Conservation (phyloP, 176 grass and related monocot genomes). For the Hordeum marinum region DNA sequence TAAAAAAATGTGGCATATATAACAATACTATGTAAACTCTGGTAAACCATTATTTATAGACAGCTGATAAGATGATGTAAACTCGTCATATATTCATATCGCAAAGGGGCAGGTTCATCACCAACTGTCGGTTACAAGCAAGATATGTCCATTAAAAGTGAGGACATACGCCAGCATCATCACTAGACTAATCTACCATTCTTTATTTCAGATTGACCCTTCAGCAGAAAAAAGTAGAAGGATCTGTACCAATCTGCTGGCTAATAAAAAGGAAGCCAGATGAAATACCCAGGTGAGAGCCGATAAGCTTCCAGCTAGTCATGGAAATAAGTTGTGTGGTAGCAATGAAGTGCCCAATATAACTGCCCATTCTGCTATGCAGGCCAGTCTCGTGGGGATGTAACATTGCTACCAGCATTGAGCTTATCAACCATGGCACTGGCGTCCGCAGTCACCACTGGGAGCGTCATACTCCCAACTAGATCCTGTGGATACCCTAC, state of each 20-base stretch:
- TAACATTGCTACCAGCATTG: slow-evolving; percentile 55
- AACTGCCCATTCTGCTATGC: slow-evolving; percentile 21
- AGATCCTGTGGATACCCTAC: slow-evolving; percentile 77
- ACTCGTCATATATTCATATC: slow-evolving; percentile 43
- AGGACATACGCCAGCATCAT: slow-evolving; percentile 45
- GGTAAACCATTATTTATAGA: not conserved
- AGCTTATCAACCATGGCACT: slow-evolving; percentile 61
- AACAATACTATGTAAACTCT: not conserved
- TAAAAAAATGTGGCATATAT: not conserved
- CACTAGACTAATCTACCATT: slow-evolving; percentile 41
- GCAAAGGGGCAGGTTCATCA: slow-evolving; percentile 25
- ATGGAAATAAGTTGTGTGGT: not conserved
- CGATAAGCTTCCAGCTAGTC: slow-evolving; percentile 20
- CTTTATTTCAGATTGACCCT: slow-evolving; percentile 58
- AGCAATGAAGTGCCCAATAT: not conserved
- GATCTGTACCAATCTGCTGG: slow-evolving; percentile 32
- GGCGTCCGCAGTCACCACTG: slow-evolving; percentile 44
- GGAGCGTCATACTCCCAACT: slow-evolving; percentile 26
- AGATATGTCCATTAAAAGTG: slow-evolving; percentile 53
- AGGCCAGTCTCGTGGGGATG: slow-evolving; percentile 56
- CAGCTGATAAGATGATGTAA: slow-evolving; percentile 28
- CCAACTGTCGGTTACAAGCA: slow-evolving; percentile 30
- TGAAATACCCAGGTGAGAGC: not conserved
- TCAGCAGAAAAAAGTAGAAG: slow-evolving; percentile 40
- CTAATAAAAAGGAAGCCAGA: slow-evolving; percentile 42